A percentile compares a stretch with the other conserved stretches of the same genome.
phyloP scores from a whole-genome alignment of 2,329 filamentous ascomycete genomes.

The Nothophaeocryptopus gaeumannii region DNA sequence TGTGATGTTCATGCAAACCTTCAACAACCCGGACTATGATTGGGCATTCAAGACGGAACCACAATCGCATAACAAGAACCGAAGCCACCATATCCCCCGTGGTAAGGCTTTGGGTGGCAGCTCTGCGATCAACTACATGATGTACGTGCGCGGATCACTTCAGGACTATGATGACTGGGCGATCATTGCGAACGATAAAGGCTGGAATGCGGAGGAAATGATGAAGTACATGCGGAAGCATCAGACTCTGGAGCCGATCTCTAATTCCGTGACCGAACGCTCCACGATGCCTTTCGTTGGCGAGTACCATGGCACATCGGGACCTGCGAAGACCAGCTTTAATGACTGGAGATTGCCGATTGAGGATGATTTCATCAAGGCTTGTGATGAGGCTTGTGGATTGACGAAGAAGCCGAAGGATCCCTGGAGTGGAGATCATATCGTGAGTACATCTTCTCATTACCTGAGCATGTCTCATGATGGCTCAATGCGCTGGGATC shows the following conservation, averaged over 20 bases:
- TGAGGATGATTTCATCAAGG: constrained; percentile 37
- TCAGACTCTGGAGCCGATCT: constrained; percentile 37
- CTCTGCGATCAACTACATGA: constrained; percentile 40
- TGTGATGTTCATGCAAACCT: constrained; percentile 27
- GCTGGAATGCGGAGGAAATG: constrained; percentile 48
- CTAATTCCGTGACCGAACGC: constrained; percentile 28
- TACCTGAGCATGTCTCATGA: too few relatives aligned
- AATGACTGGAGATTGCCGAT: constrained; percentile 37
- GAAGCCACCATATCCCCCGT: constrained; percentile 27
- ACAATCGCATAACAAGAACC: constrained; percentile 22
- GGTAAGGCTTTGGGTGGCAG: constrained; percentile 42
- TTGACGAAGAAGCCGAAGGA: constrained; percentile 37
- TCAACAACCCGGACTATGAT: constrained; percentile 28
- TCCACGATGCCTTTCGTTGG: constrained; percentile 33
- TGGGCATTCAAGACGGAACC: constrained; percentile 26
- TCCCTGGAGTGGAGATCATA: constrained; percentile 38
- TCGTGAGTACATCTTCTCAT: constrained; percentile 14
- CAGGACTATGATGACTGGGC: constrained; percentile 51
- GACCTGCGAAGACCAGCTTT: constrained; percentile 37
- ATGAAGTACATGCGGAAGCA: constrained; percentile 46
- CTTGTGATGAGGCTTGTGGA: constrained; percentile 35
- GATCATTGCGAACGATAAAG: constrained; percentile 39
- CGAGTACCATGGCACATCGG: constrained; percentile 36
- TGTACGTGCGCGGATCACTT: constrained; percentile 44
- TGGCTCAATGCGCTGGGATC: too few relatives aligned